phyloP scores from a whole-genome alignment of 2,329 filamentous ascomycete species.

The Pseudogymnoascus sp. region DNA sequence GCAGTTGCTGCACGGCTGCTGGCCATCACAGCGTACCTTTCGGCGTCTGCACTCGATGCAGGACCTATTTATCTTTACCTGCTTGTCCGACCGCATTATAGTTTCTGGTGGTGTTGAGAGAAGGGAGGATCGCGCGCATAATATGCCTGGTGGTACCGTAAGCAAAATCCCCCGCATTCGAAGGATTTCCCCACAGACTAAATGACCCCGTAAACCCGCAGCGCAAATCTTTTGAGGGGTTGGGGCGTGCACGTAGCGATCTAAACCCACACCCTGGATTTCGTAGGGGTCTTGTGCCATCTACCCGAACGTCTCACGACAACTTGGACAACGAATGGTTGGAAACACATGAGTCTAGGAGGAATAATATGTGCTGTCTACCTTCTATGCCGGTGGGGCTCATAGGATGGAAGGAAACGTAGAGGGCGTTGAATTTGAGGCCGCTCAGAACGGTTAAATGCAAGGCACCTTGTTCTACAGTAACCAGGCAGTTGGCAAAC shows the following conservation, averaged over 20 bases:
- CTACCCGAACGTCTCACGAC: background rate
- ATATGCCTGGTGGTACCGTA: background rate
- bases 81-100: conserved; percentile 8
- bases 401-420: background rate
- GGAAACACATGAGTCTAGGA: background rate
- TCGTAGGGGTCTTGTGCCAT: background rate
- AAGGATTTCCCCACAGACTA: background rate
- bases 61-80: conserved; percentile 10
- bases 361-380: no score
- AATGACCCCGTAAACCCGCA: background rate
- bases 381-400: no score
- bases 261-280: background rate
- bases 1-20: conserved; percentile 7
- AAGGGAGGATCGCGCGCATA: background rate
- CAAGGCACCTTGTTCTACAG: background rate
- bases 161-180: conserved; percentile 5
- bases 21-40: conserved; percentile 11
- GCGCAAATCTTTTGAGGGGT: background rate
- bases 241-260: background rate
- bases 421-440: background rate
- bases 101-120: background rate
- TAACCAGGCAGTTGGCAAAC: background rate
- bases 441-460: background rate
- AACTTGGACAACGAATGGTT: background rate
- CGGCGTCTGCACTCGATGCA: conserved; percentile 11